phyloP scores from a whole-genome alignment of 306 rosid species.

The Alnus glutinosa region DNA sequence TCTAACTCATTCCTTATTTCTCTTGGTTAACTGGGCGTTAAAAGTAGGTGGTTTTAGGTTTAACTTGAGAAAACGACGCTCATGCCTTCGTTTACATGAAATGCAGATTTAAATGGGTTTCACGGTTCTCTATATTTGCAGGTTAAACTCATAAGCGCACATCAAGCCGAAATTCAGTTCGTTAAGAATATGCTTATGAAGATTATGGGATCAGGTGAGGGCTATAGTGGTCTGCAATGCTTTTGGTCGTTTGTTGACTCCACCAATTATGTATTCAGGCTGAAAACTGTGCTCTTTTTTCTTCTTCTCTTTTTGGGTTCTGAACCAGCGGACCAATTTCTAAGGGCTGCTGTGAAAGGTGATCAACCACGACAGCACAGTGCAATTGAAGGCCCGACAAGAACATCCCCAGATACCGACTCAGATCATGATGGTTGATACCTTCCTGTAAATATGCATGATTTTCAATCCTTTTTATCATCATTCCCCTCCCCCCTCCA shows the following conservation, averaged over 20 bases:
- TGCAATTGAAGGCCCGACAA: constrained; percentile 47
- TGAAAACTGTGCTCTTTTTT: neutral
- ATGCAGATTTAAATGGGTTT: neutral
- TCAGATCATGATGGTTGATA: constrained; percentile 35
- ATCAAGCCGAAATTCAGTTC: constrained; percentile 60
- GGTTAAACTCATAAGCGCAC: constrained; percentile 55
- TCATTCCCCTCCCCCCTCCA: too few species aligned
- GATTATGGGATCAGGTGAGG: constrained; percentile 68
- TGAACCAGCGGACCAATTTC: constrained; percentile 37
- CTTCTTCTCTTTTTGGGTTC: neutral
- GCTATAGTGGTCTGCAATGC: constrained; percentile 1
- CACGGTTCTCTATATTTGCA: constrained; percentile 39
- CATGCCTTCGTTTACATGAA: neutral
- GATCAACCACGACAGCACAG: constrained; percentile 26
- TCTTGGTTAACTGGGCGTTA: neutral
- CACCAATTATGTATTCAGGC: constrained; percentile 8
- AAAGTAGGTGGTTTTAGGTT: neutral
- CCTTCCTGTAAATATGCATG: neutral
- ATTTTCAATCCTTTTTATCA: neutral
- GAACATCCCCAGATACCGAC: constrained; percentile 32
- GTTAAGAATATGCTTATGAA: constrained; percentile 46
- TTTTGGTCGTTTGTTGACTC: neutral
- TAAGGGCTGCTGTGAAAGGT: constrained; percentile 37
- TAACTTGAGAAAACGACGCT: neutral
- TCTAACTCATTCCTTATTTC: neutral